Conservation (phyloP, 1,284 basidiomycete species). For the Cryptococcus hybrid region DNA sequence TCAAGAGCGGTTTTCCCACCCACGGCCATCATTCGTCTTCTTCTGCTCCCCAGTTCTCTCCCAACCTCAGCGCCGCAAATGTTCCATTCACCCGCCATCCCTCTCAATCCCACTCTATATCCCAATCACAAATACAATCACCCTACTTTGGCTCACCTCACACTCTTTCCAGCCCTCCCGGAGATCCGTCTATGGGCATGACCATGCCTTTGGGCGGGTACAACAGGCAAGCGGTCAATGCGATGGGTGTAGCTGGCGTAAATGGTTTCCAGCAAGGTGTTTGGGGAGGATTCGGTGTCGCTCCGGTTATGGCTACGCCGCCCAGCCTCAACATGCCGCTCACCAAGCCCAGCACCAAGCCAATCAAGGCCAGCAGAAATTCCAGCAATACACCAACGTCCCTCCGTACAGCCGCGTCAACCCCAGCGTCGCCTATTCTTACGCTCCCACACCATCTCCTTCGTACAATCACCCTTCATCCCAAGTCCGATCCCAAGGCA, state of each 20-base stretch:
- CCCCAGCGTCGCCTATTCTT: background rate
- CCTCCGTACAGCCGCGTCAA: slow-evolving; percentile 4
- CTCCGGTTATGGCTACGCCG: slow-evolving; percentile 30
- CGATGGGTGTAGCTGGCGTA: background rate
- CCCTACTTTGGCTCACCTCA: slow-evolving; percentile 1
- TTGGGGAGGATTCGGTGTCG: slow-evolving; percentile 21
- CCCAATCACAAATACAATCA: slow-evolving; percentile 3
- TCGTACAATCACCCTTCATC: background rate
- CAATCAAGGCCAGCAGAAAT: slow-evolving; percentile 3
- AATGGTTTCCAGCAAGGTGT: slow-evolving; percentile 30
- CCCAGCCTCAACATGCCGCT: slow-evolving; percentile 21
- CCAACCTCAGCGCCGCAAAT: slow-evolving; percentile 1
- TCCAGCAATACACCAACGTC: slow-evolving; percentile 4
- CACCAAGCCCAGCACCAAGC: slow-evolving; percentile 1
- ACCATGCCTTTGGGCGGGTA: background rate
- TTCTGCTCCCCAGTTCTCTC: background rate
- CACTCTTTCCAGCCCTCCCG: background rate
- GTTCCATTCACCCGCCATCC: slow-evolving; percentile 5
- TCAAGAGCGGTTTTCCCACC: slow-evolving; percentile 11
- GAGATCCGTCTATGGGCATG: background rate
- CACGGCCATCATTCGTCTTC: slow-evolving; percentile 16
- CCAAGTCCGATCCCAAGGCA: background rate
- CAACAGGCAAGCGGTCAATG: background rate
- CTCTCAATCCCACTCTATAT: slow-evolving; percentile 4
- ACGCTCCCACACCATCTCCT: background rate